These are phyloP conservation scores for Tylopilus subfusipes DNA, from an alignment of 768 basidiomycete genomes.

Conservation along the genomic window DNA sequence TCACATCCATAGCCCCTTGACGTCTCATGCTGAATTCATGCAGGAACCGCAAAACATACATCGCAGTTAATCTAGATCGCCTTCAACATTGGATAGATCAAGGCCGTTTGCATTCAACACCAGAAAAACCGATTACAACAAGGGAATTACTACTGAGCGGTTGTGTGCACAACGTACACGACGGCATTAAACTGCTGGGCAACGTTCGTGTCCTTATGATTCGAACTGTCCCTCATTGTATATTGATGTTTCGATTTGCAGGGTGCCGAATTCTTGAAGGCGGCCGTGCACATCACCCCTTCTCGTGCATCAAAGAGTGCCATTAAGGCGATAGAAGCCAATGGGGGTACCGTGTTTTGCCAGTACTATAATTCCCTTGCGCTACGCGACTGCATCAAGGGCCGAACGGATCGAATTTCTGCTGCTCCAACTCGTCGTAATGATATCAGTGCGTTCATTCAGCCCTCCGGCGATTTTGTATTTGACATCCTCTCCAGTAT, in stretches of 20 bases:
- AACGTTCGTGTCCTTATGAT: constrained; percentile 48
- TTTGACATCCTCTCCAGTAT: constrained; percentile 43
- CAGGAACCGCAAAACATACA: constrained; percentile 74
- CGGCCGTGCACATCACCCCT: constrained; percentile 74
- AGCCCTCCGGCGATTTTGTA: not conserved
- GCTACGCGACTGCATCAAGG: constrained; percentile 73
- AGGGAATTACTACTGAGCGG: constrained; percentile 80
- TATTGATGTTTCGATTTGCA: constrained; percentile 23
- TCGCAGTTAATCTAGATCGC: constrained; percentile 81
- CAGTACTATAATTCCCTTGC: constrained; percentile 89
- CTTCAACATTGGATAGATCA: constrained; percentile 90
- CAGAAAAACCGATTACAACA: constrained; percentile 83
- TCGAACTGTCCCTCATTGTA: not conserved
- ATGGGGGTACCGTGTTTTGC: constrained; percentile 82
- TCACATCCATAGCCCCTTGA: not conserved
- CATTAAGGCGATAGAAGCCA: constrained; percentile 75
- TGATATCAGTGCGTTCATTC: constrained; percentile 66
- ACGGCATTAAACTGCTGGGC: constrained; percentile 89
- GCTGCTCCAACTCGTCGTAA: constrained; percentile 84
- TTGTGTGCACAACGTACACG: constrained; percentile 82
- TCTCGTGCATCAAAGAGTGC: constrained; percentile 86
- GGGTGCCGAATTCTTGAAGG: constrained; percentile 65
- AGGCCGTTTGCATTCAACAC: constrained; percentile 74
- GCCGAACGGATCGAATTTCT: constrained; percentile 61
- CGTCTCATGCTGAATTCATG: not conserved